Evolutionary conservation across 2,329 filamentous ascomycete genomes (phyloP).

Genomic region (Fusarium sp.): DNA sequence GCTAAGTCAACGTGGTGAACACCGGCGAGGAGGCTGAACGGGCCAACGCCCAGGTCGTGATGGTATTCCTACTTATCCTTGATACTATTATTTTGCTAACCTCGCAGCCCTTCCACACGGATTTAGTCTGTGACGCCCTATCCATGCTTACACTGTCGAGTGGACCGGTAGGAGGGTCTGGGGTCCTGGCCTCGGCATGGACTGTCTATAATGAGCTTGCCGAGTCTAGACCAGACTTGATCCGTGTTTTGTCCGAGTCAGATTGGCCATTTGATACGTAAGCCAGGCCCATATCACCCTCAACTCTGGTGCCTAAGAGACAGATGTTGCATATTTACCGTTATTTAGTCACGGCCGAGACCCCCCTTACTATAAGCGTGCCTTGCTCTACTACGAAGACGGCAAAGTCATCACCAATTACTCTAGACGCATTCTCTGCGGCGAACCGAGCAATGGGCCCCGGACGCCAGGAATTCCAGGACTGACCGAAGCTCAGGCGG

Average conservation of each 20-base stretch:
- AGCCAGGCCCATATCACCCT: neutral
- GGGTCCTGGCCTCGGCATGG: conserved; percentile 64
- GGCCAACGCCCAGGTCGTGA: neutral
- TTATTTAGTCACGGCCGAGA: neutral
- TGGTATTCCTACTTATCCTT: neutral
- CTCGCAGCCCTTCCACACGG: neutral
- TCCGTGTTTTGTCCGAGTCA: conserved; percentile 60
- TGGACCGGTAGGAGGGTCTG: conserved; percentile 57
- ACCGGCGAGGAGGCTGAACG: neutral
- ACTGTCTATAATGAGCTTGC: conserved; percentile 71
- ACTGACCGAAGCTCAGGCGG: conserved; percentile 58
- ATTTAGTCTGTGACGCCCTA: neutral
- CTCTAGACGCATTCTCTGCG: conserved; percentile 3
- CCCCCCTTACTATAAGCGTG: neutral
- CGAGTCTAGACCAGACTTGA: conserved; percentile 63
- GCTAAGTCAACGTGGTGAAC: neutral
- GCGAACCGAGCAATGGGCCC: neutral
- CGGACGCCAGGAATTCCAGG: conserved; percentile 57
- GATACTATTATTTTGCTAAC: neutral
- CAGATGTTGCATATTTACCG: neutral
- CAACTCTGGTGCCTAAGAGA: neutral
- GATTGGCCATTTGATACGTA: conserved; percentile 14
- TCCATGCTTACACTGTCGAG: conserved; percentile 62
- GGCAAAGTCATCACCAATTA: neutral
- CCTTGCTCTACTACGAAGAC: conserved; percentile 1